phyloP scores from a whole-genome alignment of 257 asterid species.

The Penstemon davidsonii region DNA sequence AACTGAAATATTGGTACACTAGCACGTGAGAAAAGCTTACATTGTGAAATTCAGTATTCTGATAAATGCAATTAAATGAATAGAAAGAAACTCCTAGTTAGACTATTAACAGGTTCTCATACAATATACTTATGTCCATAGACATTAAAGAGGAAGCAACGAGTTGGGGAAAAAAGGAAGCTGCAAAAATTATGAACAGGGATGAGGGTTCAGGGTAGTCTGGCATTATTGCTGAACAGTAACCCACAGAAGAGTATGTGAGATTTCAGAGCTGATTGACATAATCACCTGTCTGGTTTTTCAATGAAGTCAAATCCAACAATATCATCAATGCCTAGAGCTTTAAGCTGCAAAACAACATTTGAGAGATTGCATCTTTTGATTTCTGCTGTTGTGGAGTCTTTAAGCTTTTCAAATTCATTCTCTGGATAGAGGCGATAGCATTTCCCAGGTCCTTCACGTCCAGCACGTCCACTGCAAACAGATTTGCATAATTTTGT shows the following conservation, averaged over 20 bases:
- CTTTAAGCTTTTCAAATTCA: conserved; percentile 80
- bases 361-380: conserved; percentile 89
- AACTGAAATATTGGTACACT: too few relatives aligned
- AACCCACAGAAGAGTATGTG: not conserved
- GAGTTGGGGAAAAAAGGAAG: not conserved
- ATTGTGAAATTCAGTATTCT: not conserved
- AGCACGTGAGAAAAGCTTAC: too few relatives aligned
- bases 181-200: not conserved
- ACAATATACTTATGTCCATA: not conserved
- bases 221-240: not conserved
- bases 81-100: not conserved
- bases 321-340: conserved; percentile 83
- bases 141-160: not conserved
- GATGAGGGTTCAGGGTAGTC: not conserved
- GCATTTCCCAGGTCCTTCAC: conserved; percentile 98
- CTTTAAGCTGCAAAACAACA: conserved; percentile 95
- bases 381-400: conserved; percentile 85
- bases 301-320: conserved; percentile 89
- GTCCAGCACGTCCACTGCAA: conserved; percentile 98
- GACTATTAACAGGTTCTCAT: not conserved
- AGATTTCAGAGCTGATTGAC: conserved; percentile 15
- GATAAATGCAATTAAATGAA: not conserved
- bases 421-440: conserved; percentile 93
- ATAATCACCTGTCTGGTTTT: conserved; percentile 74
- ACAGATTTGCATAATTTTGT: not conserved